Evolutionary conservation across 306 rosid species (phyloP).

Genomic region (Trifolium pratense): DNA sequence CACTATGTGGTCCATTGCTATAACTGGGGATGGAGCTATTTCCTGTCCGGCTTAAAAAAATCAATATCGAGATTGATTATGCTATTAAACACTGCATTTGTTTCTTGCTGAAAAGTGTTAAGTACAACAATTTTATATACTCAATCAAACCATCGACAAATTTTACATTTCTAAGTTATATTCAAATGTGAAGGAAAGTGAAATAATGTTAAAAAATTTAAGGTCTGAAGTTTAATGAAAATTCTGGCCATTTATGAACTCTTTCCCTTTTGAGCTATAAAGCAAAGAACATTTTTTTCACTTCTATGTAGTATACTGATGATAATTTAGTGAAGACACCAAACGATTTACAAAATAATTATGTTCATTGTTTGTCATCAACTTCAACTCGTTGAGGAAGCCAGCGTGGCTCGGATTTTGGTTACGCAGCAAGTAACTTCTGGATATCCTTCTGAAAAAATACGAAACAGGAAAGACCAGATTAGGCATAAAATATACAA

Average conservation of each 20-base stretch:
- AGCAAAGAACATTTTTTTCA: neutral
- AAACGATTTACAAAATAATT: conserved; percentile 28
- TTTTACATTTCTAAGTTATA: neutral
- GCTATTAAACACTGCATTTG: no score
- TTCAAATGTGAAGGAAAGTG: conserved; percentile 6
- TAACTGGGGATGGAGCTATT: no score
- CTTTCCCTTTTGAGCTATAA: neutral
- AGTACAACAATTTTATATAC: no score
- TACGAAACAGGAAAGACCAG: conserved; percentile 12
- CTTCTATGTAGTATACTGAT: neutral
- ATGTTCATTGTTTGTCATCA: conserved; percentile 19
- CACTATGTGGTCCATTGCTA: no score
- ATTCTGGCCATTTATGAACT: neutral
- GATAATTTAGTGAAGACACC: conserved; percentile 8
- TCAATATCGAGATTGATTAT: no score
- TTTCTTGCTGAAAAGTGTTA: no score
- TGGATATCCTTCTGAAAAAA: conserved; percentile 85
- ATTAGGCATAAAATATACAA: conserved; percentile 12
- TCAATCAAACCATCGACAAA: no score
- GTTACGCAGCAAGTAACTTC: conserved; percentile 72
- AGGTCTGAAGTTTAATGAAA: neutral
- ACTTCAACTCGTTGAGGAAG: neutral
- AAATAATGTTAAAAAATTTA: neutral
- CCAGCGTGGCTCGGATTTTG: neutral
- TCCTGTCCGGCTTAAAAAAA: no score